These are phyloP conservation scores for Globisporangium parvum DNA, from an alignment of 352 stramenopile genomes.

Conservation along the genomic window DNA sequence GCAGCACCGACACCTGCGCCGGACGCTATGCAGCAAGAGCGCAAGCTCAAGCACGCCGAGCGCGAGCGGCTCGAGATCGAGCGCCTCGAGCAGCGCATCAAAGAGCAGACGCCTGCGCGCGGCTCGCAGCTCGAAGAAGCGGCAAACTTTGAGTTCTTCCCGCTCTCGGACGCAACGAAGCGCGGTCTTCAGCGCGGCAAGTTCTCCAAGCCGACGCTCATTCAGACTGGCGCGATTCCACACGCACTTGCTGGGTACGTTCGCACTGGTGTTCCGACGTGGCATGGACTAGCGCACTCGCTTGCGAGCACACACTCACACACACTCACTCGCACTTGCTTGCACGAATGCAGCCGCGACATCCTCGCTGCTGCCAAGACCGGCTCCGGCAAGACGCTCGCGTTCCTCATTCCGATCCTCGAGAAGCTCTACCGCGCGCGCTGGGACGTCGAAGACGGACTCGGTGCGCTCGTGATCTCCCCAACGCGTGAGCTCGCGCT, in stretches of 20 bases:
- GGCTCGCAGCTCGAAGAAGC: conserved; percentile 72
- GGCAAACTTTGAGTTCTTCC: conserved; percentile 79
- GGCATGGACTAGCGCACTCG: too few relatives aligned
- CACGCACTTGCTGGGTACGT: conserved; percentile 73
- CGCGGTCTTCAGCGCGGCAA: conserved; percentile 65
- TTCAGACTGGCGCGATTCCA: conserved; percentile 85
- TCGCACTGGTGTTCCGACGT: too few relatives aligned
- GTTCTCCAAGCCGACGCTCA: conserved; percentile 85
- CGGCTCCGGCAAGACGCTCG: conserved; percentile 92
- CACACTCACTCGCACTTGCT: neutral
- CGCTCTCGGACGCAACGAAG: conserved; percentile 75
- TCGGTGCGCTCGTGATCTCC: conserved; percentile 95
- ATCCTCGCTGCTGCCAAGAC: conserved; percentile 92
- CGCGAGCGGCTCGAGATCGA: conserved; percentile 68
- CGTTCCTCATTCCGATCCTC: conserved; percentile 86
- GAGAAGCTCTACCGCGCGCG: conserved; percentile 87
- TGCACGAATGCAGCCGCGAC: conserved; percentile 46
- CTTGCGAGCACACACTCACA: neutral
- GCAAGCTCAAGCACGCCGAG: conserved; percentile 70
- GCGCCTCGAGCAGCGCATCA: conserved; percentile 51
- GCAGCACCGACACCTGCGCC: conserved; percentile 4
- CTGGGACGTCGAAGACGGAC: conserved; percentile 90
- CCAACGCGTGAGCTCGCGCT: conserved; percentile 98
- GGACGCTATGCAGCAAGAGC: conserved; percentile 9
- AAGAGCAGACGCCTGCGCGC: conserved; percentile 64